Conservation (phyloP, 306 rosid genomes). For the Inga laurina region DNA sequence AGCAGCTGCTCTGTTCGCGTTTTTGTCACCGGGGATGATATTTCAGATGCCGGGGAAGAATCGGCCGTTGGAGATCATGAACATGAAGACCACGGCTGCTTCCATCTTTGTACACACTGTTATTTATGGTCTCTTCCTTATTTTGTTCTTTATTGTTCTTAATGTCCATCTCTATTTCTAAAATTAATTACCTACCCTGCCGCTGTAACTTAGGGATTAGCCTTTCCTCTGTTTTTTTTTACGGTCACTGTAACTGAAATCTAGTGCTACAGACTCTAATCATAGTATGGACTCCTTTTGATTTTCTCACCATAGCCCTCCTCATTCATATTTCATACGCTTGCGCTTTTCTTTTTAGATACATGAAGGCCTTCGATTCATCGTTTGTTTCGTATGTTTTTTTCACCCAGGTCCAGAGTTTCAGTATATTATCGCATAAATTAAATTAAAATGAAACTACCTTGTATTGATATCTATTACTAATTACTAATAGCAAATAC, state of each 20-base stretch:
- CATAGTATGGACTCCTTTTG: background rate
- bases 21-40: constrained; percentile 76
- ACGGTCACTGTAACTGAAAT: background rate
- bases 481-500: background rate
- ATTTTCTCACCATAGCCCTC: background rate
- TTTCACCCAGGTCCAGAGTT: background rate
- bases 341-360: background rate
- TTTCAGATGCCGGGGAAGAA: constrained; percentile 88
- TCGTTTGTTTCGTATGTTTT: background rate
- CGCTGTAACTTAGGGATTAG: background rate
- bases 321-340: background rate
- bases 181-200: background rate
- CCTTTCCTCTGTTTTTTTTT: background rate
- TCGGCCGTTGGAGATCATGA: constrained; percentile 68
- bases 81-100: constrained; percentile 80
- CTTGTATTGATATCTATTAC: background rate
- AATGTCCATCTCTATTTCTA: constrained; percentile 67
- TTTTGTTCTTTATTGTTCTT: constrained; percentile 74
- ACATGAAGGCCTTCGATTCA: background rate
- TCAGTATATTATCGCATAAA: background rate
- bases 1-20: constrained; percentile 76
- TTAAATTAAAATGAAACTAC: background rate
- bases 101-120: constrained; percentile 86
- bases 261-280: background rate
- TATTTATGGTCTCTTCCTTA: constrained; percentile 69